phyloP scores from a whole-genome alignment of 495 filamentous ascomycete species.

The Penicillium herquei region DNA sequence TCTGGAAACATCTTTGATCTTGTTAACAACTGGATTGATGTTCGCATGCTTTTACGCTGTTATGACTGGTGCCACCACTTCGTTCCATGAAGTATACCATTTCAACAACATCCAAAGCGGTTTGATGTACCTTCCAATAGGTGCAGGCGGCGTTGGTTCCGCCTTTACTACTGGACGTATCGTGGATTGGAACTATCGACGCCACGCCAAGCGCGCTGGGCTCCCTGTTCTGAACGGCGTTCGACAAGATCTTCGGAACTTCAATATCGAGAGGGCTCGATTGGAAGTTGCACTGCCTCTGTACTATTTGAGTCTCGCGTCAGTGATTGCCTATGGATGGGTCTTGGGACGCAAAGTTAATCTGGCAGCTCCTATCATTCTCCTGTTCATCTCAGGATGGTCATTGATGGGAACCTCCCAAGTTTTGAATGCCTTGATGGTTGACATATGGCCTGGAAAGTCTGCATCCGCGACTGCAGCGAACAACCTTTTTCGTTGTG shows the following conservation, averaged over 20 bases:
- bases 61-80: constrained; percentile 46
- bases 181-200: constrained; percentile 46
- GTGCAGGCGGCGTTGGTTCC: constrained; percentile 34
- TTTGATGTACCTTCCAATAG: constrained; percentile 46
- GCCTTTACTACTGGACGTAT: constrained; percentile 35
- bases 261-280: constrained; percentile 45
- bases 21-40: constrained; percentile 54
- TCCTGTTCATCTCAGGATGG: constrained; percentile 35
- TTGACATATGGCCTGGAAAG: constrained; percentile 58
- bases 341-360: constrained; percentile 33
- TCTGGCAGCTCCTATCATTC: constrained; percentile 33
- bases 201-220: constrained; percentile 33
- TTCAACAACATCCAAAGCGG: constrained; percentile 43
- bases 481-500: constrained; percentile 63
- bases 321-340: constrained; percentile 52
- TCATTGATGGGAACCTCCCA: constrained; percentile 31
- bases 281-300: constrained; percentile 37
- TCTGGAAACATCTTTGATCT: constrained; percentile 60
- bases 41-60: constrained; percentile 58
- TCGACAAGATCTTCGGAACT: constrained; percentile 39
- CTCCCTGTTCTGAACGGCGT: constrained; percentile 34
- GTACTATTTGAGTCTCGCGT: constrained; percentile 25
- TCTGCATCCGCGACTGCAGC: constrained; percentile 63
- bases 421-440: constrained; percentile 48
- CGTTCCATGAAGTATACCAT: constrained; percentile 55